Evolutionary conservation across 2,329 filamentous ascomycete species (phyloP), one percentile per base, ranked within the genome.

Genomic region (Microdochium nivale): DNA sequence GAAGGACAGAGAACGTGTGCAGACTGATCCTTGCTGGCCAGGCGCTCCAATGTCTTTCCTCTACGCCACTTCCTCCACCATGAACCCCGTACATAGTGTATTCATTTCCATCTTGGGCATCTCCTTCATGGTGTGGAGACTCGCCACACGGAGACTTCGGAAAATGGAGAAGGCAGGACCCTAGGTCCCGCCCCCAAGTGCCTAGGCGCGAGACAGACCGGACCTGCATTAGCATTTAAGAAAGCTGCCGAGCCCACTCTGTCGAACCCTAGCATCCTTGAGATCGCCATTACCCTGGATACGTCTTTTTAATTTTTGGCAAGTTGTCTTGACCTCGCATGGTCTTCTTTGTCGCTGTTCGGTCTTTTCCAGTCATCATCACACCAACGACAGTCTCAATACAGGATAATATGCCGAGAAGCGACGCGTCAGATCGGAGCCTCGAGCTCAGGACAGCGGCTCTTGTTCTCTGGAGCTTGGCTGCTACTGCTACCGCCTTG

Each of bases 191-290:
- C n/a, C n/a, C n/a, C n/a, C n/a, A n/a, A n/a, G n/a, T n/a, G n/a
- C n/a, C n/a, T n/a, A n/a, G n/a, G n/a, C n/a, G n/a, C n/a, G 27
- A 5, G 27, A 30, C 27, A 11, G 27, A 5, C 10, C 23, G 40
- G 40, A 44, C 40, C 40, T 44, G 40, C 40, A 44, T 44, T 23
- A 44, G 40, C 40, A 44, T 44, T 44, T 44, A 44, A 44, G 19
- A 16, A 23, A 10, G n/a, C 14, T 3, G 9, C 9, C 7, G 16
- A 44, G 19, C 40, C 40, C 40, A 44, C 40, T 44, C 19, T 24
- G 40, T 5, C 10, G 8, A 19, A 21, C 19, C 19, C 19, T 16
- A 11, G 7, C 3, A 21, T 23, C 7, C 4, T 44, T 19, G 7
- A 19, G 40, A 44, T 24, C 40, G 40, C 23, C 21, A 19, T 23